Evolutionary conservation across 768 basidiomycete species (phyloP).

Genomic region (Brasilioporus rufonigricans): DNA sequence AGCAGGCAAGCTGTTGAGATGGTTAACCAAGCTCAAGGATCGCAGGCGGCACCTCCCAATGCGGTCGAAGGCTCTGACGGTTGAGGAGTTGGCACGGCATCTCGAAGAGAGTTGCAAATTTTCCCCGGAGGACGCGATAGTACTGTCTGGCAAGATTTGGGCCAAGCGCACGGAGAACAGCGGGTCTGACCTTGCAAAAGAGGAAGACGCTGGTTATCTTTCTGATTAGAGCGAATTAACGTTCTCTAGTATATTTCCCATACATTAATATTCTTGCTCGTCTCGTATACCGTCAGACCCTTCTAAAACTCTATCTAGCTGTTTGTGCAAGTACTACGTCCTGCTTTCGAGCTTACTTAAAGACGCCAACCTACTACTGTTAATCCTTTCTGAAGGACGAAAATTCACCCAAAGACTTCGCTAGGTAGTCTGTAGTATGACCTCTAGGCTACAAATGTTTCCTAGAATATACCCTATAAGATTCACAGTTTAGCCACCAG

Average conservation of each 20-base stretch:
- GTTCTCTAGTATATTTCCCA: background rate
- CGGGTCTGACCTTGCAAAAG: slow-evolving; percentile 8
- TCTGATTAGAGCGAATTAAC: background rate
- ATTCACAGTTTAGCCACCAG: no score
- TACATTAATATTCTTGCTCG: background rate
- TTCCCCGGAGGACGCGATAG: slow-evolving; percentile 9
- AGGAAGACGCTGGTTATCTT: background rate
- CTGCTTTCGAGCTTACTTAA: no score
- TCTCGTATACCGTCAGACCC: background rate
- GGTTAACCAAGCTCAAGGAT: slow-evolving; percentile 12
- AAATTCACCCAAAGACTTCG: no score
- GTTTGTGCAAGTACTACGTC: background rate
- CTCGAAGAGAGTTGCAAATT: slow-evolving; percentile 18
- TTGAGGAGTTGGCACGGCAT: slow-evolving; percentile 13
- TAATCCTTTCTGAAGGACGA: no score
- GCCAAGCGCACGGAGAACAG: slow-evolving; percentile 6
- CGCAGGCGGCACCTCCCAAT: background rate
- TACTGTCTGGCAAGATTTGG: slow-evolving; percentile 21
- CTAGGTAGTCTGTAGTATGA: no score
- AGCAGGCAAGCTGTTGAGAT: slow-evolving; percentile 20
- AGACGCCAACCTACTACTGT: no score
- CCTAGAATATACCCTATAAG: no score
- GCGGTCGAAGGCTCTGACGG: slow-evolving; percentile 6
- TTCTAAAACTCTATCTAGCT: background rate
- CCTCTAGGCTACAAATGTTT: no score